phyloP scores from a whole-genome alignment of 2,329 filamentous ascomycete genomes.

The Zelopaecilomyces penicillatus region DNA sequence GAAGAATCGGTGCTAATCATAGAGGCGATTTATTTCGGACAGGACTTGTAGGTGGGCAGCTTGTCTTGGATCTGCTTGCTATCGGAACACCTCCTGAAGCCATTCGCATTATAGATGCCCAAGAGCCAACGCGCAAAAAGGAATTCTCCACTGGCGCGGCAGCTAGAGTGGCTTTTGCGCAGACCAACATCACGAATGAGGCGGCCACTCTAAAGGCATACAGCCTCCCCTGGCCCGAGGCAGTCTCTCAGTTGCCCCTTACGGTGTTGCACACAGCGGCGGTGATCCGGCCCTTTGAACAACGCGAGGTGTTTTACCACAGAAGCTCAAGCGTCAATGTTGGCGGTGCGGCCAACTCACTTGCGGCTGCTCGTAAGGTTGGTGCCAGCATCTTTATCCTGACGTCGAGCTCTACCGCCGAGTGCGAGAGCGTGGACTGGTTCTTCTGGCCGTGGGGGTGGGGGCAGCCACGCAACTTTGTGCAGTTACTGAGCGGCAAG shows the following conservation, averaged over 20 bases:
- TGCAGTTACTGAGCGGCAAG: constrained; percentile 38
- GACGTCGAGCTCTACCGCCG: constrained; percentile 41
- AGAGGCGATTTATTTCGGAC: background rate
- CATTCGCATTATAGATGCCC: constrained; percentile 47
- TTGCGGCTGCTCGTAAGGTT: constrained; percentile 35
- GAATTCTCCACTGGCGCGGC: constrained; percentile 31
- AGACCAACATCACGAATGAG: constrained; percentile 42
- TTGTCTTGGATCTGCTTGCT: constrained; percentile 44
- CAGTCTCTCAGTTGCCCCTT: constrained; percentile 34
- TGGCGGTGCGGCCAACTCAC: constrained; percentile 38
- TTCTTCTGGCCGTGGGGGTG: constrained; percentile 36
- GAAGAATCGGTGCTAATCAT: background rate
- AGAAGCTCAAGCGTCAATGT: constrained; percentile 42
- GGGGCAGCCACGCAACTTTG: constrained; percentile 26
- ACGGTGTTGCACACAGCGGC: constrained; percentile 52
- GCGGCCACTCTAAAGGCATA: constrained; percentile 38
- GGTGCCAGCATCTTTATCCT: constrained; percentile 43
- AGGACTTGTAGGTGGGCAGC: constrained; percentile 48
- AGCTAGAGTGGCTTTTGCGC: constrained; percentile 31
- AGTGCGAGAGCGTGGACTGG: constrained; percentile 31
- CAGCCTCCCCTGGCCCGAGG: constrained; percentile 34
- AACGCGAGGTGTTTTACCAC: constrained; percentile 35
- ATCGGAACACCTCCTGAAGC: constrained; percentile 41
- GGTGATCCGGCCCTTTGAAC: constrained; percentile 42
- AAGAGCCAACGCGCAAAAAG: constrained; percentile 28